These are phyloP conservation scores for Saitozyma podzolica DNA, from an alignment of 768 basidiomycete genomes.

Conservation along the genomic window DNA sequence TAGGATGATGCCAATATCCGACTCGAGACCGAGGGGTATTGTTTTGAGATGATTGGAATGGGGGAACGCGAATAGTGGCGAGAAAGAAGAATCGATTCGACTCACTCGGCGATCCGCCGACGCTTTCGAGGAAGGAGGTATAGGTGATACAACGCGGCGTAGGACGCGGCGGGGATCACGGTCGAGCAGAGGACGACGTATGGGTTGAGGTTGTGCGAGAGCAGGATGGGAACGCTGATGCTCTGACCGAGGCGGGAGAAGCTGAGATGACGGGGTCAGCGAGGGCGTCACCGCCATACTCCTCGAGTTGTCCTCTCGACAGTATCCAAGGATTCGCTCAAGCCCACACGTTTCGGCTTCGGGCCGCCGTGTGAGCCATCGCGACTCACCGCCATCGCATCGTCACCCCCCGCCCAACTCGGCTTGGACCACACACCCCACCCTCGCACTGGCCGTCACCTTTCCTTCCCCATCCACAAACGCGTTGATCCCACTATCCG, in stretches of 20 bases:
- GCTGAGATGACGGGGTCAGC: constrained; percentile 19
- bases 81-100: not conserved
- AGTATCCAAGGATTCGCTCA: not conserved
- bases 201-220: constrained; percentile 50
- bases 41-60: no score
- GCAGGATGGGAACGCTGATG: constrained; percentile 46
- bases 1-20: no score
- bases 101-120: constrained; percentile 43
- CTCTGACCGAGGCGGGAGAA: constrained; percentile 53
- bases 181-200: constrained; percentile 46
- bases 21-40: no score
- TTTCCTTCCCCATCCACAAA: constrained; percentile 50
- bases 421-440: constrained; percentile 43
- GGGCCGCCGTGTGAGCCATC: no score
- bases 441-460: constrained; percentile 46
- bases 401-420: constrained; percentile 46
- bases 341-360: not conserved
- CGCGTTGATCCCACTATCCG: constrained; percentile 28
- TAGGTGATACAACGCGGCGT: constrained; percentile 51
- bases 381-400: constrained; percentile 42
- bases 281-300: not conserved
- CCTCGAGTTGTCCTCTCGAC: not conserved
- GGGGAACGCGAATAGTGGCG: no score
- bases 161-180: constrained; percentile 48
- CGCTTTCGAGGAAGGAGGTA: constrained; percentile 50